Conservation (phyloP, 306 rosid species). For the Sechiopsis laciniata region DNA sequence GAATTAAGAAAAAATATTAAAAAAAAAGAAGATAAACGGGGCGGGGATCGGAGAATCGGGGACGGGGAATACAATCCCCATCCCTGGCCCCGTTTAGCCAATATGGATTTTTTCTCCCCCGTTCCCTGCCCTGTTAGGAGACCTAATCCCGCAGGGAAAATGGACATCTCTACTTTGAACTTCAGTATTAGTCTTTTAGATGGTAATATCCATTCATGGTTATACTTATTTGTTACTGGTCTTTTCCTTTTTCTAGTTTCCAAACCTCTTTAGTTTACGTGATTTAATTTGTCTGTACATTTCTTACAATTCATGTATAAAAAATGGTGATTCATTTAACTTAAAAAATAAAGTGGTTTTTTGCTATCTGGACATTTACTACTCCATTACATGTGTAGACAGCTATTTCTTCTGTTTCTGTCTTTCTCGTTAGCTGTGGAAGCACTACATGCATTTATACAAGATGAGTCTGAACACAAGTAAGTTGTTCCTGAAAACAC, state of each 20-base stretch:
- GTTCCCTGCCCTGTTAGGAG: too few relatives aligned
- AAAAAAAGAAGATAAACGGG: too few relatives aligned
- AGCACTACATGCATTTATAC: constrained; percentile 92
- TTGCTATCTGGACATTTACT: constrained; percentile 32
- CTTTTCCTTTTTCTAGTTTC: neutral
- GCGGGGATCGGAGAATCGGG: too few relatives aligned
- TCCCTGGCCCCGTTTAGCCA: too few relatives aligned
- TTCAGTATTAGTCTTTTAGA: neutral
- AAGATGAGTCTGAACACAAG: constrained; percentile 99
- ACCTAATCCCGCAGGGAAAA: too few relatives aligned
- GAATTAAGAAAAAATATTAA: too few relatives aligned
- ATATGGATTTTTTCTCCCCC: too few relatives aligned
- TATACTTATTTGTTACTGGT: neutral
- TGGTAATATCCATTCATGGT: neutral
- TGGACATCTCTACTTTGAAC: too few relatives aligned
- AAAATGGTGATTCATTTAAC: neutral
- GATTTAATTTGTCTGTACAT: neutral
- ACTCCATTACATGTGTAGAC: constrained; percentile 74
- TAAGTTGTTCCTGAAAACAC: constrained; percentile 41
- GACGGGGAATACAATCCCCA: too few relatives aligned
- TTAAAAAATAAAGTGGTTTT: neutral
- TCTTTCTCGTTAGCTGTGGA: constrained; percentile 96
- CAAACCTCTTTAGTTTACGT: constrained; percentile 3
- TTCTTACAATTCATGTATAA: neutral
- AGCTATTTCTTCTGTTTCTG: constrained; percentile 98